phyloP scores from a whole-genome alignment of 441 rosid genomes.

The Jatropha podagrica region DNA sequence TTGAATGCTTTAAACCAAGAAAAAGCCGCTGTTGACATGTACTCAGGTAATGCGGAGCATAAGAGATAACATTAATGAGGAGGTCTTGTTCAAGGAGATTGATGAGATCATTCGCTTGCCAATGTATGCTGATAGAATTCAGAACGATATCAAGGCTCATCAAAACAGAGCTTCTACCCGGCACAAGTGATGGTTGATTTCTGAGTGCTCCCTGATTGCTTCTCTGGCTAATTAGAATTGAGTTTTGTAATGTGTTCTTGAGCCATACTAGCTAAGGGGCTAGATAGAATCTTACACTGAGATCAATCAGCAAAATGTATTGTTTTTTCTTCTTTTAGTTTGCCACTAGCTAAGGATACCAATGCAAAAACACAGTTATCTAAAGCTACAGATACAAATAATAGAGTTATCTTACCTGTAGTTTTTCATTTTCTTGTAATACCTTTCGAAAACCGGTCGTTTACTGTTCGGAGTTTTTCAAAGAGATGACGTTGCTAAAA shows the following conservation, averaged over 20 bases:
- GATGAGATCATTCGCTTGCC: conserved; percentile 75
- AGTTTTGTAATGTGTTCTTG: background rate
- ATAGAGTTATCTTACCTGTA: no score
- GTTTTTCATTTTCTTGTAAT: no score
- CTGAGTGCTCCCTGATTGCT: background rate
- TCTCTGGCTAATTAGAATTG: background rate
- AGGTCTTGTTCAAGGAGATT: conserved; percentile 69
- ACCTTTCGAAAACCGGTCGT: no score
- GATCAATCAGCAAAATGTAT: background rate
- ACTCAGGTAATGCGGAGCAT: conserved; percentile 88
- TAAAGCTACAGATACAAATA: background rate
- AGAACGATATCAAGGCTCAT: conserved; percentile 16
- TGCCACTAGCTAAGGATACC: background rate
- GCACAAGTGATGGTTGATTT: conserved; percentile 6
- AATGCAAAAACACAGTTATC: background rate
- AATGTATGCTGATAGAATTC: conserved; percentile 67
- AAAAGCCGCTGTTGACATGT: background rate
- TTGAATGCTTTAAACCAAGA: background rate
- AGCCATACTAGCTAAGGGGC: background rate
- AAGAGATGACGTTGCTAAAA: no score
- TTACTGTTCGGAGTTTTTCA: no score
- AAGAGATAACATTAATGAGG: conserved; percentile 82
- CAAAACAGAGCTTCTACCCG: conserved; percentile 11
- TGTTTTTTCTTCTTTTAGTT: background rate
- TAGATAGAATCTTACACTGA: background rate